Conservation (phyloP, 768 basidiomycete species). For the Neoboletus magnificus region DNA sequence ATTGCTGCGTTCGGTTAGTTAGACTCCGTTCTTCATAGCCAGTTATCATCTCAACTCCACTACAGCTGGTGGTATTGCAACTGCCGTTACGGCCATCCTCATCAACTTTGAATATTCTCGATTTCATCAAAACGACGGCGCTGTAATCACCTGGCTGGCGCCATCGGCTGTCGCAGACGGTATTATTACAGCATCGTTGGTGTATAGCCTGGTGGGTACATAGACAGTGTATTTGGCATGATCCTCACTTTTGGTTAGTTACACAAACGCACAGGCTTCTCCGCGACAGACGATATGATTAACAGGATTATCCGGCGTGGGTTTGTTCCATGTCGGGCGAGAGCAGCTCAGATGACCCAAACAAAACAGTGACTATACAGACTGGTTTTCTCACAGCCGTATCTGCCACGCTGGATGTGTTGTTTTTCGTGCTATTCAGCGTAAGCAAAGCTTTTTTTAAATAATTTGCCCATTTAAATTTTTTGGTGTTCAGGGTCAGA, state of each 20-base stretch:
- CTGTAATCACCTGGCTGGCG: constrained; percentile 41
- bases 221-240: background rate
- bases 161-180: constrained; percentile 40
- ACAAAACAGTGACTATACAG: constrained; percentile 28
- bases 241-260: constrained; percentile 22
- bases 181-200: constrained; percentile 41
- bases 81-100: constrained; percentile 30
- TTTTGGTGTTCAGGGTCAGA: background rate
- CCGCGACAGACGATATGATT: constrained; percentile 34
- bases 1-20: constrained; percentile 8
- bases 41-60: background rate
- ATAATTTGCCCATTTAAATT: background rate
- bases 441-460: constrained; percentile 2
- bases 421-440: constrained; percentile 20
- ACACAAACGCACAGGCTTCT: constrained; percentile 42
- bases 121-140: constrained; percentile 33
- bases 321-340: background rate
- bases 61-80: constrained; percentile 35
- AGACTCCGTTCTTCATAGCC: background rate
- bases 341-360: background rate
- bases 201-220: constrained; percentile 39
- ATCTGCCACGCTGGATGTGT: constrained; percentile 19
- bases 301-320: constrained; percentile 42
- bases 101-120: constrained; percentile 30
- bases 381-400: constrained; percentile 24